Base-by-base conservation (phyloP, 2,329 filamentous ascomycete species). In the Samsoniella hepiali region DNA sequence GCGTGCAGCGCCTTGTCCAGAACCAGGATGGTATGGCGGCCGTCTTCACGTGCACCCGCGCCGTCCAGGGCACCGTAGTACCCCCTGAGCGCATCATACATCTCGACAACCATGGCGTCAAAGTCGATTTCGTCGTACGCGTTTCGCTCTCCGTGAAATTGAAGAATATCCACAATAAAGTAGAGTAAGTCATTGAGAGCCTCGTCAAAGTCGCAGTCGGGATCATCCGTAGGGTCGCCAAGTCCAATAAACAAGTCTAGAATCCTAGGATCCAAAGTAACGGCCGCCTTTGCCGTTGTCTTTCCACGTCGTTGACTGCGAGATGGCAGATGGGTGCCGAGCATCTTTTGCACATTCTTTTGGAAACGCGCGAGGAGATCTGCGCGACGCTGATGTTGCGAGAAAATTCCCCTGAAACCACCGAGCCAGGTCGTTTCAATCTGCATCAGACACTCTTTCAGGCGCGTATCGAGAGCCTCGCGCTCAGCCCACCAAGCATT, bases 101-200 rank as follows among this genome's bases (percentile, higher is more conserved):
- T 91, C 69, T 97, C 93, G 45, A 98, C 83, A 5, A 93, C 87
- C 86, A 99, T 96, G 68, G 84, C 79, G 67, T 99, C 95, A 72
- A 98, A 96, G 75, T 98, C 94, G 66, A 99, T 91, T 77, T 99
- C 95, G 69, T 99, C 95, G 75, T 97, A 97, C 0, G 96, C 95
- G 72, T 98, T 99, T 55, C 88, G 86, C 77, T 99, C 96, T 17
- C 95, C 95, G 69, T 97, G 91, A 75, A 99, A 98, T 73, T 98
- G 95, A 3, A 99, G 81, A 58, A 98, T 93, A 70, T 99, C 95
- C 6, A 99, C 89, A 1, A 98, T 91, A 72, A 98, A 98, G 77
- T 97, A 98, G 3, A 99, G 84, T 34, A 99, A 79, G 73, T 99
- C 95, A 68, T 89, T 92, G n/a, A 99, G 79, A 0, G 89, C 87